These are phyloP conservation scores for Parsonsia alboflavescens DNA, from an alignment of 257 asterid species.

Conservation along the genomic window DNA sequence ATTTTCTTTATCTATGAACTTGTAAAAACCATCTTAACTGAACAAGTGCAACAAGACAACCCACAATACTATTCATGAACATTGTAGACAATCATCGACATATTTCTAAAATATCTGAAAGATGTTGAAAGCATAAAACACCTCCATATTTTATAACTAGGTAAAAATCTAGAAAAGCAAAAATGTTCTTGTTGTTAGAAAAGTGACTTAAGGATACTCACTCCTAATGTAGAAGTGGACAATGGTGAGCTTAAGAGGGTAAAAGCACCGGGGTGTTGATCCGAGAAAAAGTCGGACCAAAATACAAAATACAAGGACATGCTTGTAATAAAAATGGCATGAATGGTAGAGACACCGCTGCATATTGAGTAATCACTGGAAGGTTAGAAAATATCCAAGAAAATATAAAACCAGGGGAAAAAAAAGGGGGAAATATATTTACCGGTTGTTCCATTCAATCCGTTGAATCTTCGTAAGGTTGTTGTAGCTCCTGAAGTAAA, in stretches of 20 bases:
- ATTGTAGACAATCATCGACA: background rate
- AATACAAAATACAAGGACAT: slow-evolving; percentile 78
- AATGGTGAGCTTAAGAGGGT: slow-evolving; percentile 65
- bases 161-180: background rate
- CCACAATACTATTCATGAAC: background rate
- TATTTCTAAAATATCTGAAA: background rate
- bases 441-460: slow-evolving; percentile 96
- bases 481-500: slow-evolving; percentile 63
- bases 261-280: slow-evolving; percentile 43
- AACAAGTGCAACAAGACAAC: background rate
- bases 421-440: slow-evolving; percentile 18
- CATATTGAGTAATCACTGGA: slow-evolving; percentile 30
- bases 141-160: background rate
- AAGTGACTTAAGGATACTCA: slow-evolving; percentile 24
- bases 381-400: slow-evolving; percentile 22
- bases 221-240: slow-evolving; percentile 85
- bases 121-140: background rate
- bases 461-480: slow-evolving; percentile 76
- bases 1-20: background rate
- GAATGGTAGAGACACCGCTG: slow-evolving; percentile 89
- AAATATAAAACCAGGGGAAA: background rate
- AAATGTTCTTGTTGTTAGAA: background rate
- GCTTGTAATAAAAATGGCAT: slow-evolving; percentile 72
- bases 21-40: background rate
- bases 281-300: slow-evolving; percentile 83